Percentiles rank a stretch among this genome's conserved stretches.
These are phyloP conservation scores for Paracoccidioides brasiliensis DNA, from an alignment of 2,329 filamentous ascomycete species.

Conservation along the genomic window DNA sequence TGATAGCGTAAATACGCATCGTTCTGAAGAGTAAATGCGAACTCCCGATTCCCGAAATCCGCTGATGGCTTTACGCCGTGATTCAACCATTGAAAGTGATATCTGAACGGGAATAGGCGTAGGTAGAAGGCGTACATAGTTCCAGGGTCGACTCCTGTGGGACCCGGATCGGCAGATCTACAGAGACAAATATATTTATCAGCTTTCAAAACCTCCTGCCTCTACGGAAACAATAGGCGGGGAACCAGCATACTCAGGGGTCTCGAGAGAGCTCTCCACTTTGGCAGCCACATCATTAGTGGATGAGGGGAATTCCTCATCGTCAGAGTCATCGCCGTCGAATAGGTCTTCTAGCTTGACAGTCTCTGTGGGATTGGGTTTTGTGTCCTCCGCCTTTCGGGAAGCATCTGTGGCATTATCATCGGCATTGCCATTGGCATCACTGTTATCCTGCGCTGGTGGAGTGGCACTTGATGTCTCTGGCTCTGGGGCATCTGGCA, in stretches of 20 bases:
- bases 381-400: conserved; percentile 15
- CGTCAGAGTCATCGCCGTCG: conserved; percentile 43
- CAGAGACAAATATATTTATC: neutral
- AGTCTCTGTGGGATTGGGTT: conserved; percentile 17
- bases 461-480: neutral
- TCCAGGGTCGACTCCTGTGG: conserved; percentile 55
- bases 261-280: conserved; percentile 25
- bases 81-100: conserved; percentile 96
- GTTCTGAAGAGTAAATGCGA: conserved; percentile 87
- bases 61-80: conserved; percentile 73
- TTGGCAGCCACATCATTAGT: conserved; percentile 37
- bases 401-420: neutral
- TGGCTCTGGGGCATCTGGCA: neutral
- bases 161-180: conserved; percentile 25
- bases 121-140: conserved; percentile 92
- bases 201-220: neutral
- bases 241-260: conserved; percentile 11
- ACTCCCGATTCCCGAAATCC: conserved; percentile 88
- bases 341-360: conserved; percentile 47
- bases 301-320: conserved; percentile 42
- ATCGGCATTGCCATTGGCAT: neutral
- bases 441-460: neutral
- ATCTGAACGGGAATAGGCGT: conserved; percentile 85
- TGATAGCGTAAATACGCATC: conserved; percentile 90
- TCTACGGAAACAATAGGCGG: neutral